phyloP scores from a whole-genome alignment of 192 early-diverging fungal genomes.

The Podila epigama region DNA sequence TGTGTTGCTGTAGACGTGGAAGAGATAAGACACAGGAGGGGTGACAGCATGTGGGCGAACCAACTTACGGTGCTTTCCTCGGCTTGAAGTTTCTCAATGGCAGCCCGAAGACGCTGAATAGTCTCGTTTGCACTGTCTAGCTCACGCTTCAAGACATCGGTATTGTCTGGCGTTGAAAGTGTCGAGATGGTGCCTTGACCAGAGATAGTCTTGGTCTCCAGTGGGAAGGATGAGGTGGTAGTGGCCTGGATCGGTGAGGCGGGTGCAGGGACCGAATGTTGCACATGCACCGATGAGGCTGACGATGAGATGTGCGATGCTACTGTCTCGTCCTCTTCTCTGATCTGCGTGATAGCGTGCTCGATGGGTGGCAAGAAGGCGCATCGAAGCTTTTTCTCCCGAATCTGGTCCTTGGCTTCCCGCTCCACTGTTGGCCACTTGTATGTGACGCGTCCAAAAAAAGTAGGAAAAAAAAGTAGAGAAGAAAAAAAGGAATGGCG shows the following conservation, averaged over 20 bases:
- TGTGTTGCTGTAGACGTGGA: background rate
- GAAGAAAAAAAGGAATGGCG: background rate
- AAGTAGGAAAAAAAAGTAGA: background rate
- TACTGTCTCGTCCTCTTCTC: slow-evolving; percentile 24
- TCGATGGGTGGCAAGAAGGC: slow-evolving; percentile 55
- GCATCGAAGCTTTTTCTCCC: slow-evolving; percentile 76
- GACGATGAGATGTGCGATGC: slow-evolving; percentile 16
- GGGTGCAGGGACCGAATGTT: slow-evolving; percentile 3
- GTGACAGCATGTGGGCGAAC: background rate
- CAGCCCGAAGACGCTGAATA: slow-evolving; percentile 45
- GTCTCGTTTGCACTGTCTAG: slow-evolving; percentile 50
- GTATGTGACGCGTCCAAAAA: too few relatives aligned
- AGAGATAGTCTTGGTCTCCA: background rate
- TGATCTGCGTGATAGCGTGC: slow-evolving; percentile 22
- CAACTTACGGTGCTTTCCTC: slow-evolving; percentile 45
- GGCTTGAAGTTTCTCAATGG: slow-evolving; percentile 22
- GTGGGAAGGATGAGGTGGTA: slow-evolving; percentile 23
- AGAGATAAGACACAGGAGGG: background rate
- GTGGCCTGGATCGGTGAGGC: slow-evolving; percentile 33
- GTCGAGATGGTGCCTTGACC: background rate
- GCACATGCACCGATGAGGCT: slow-evolving; percentile 8
- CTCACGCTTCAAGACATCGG: slow-evolving; percentile 15
- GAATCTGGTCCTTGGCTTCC: slow-evolving; percentile 64
- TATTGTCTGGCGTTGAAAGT: background rate
- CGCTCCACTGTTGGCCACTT: slow-evolving; percentile 75